These are phyloP conservation scores for Primulina eburnea DNA, from an alignment of 257 asterid genomes.

Conservation along the genomic window DNA sequence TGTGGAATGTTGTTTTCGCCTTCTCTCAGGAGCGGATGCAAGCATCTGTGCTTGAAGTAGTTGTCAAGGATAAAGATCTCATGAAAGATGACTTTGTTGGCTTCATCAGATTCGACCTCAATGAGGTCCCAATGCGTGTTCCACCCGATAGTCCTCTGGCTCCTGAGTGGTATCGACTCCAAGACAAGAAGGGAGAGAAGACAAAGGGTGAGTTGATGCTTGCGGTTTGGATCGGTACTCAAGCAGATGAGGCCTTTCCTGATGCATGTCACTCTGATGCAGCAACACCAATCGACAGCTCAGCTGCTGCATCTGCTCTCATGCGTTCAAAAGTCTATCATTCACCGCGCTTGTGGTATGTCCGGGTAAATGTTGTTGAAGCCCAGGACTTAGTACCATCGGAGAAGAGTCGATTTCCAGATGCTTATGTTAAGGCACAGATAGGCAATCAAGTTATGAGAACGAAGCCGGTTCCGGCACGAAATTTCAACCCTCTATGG, in stretches of 20 bases:
- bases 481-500: slow-evolving; percentile 79
- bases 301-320: slow-evolving; percentile 62
- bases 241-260: slow-evolving; percentile 91
- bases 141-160: slow-evolving; percentile 97
- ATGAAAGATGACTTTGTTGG: slow-evolving; percentile 83
- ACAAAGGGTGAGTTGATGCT: slow-evolving; percentile 86
- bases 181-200: slow-evolving; percentile 77
- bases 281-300: slow-evolving; percentile 70
- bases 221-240: slow-evolving; percentile 92
- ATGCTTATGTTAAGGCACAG: slow-evolving; percentile 77
- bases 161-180: slow-evolving; percentile 88
- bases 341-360: slow-evolving; percentile 88
- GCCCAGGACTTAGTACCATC: slow-evolving; percentile 80
- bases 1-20: slow-evolving; percentile 86
- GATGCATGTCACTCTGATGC: slow-evolving; percentile 97
- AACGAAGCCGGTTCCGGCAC: slow-evolving; percentile 69
- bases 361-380: slow-evolving; percentile 80
- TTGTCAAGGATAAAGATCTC: slow-evolving; percentile 80
- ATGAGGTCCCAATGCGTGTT: slow-evolving; percentile 82
- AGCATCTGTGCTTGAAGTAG: slow-evolving; percentile 80
- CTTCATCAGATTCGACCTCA: slow-evolving; percentile 59
- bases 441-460: slow-evolving; percentile 82
- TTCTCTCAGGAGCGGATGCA: slow-evolving; percentile 86
- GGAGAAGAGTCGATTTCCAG: slow-evolving; percentile 77
- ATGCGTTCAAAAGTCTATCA: slow-evolving; percentile 89